These are phyloP conservation scores for Bauhinia variegata DNA, from an alignment of 306 rosid genomes.

Conservation along the genomic window DNA sequence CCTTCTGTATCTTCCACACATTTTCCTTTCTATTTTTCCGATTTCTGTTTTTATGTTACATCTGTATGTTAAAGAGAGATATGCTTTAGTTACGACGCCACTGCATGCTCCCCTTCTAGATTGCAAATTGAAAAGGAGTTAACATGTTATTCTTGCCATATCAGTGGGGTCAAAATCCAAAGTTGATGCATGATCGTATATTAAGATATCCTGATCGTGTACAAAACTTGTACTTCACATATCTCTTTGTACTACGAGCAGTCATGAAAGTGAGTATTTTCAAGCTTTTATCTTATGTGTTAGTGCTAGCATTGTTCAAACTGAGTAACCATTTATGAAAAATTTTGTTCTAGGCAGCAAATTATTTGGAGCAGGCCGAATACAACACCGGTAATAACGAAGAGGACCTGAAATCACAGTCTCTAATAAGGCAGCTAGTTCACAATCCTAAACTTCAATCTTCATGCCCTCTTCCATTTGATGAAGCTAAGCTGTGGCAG, in stretches of 20 bases:
- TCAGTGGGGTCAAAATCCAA: constrained; percentile 70
- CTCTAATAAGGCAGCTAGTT: constrained; percentile 60
- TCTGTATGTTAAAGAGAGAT: neutral
- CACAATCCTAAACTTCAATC: constrained; percentile 58
- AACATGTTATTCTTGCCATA: constrained; percentile 5
- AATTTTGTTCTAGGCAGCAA: constrained; percentile 54
- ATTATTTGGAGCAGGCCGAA: constrained; percentile 67
- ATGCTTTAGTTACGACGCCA: neutral
- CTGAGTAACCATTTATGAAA: neutral
- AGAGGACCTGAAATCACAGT: constrained; percentile 62
- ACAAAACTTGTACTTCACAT: constrained; percentile 66
- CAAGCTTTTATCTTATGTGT: neutral
- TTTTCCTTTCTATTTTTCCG: neutral
- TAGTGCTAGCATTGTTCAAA: neutral
- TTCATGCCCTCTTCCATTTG: constrained; percentile 74
- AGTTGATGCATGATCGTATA: constrained; percentile 58
- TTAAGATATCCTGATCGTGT: constrained; percentile 68
- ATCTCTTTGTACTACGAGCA: constrained; percentile 49
- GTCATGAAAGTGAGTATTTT: constrained; percentile 12
- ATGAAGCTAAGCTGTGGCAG: constrained; percentile 76
- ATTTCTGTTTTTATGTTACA: neutral
- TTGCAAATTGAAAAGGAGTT: neutral
- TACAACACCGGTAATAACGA: constrained; percentile 56
- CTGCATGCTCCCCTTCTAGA: too few relatives aligned
- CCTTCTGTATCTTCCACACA: neutral